Conservation (phyloP, 1,139 yeast species). For the Wickerhamiella infanticola region DNA sequence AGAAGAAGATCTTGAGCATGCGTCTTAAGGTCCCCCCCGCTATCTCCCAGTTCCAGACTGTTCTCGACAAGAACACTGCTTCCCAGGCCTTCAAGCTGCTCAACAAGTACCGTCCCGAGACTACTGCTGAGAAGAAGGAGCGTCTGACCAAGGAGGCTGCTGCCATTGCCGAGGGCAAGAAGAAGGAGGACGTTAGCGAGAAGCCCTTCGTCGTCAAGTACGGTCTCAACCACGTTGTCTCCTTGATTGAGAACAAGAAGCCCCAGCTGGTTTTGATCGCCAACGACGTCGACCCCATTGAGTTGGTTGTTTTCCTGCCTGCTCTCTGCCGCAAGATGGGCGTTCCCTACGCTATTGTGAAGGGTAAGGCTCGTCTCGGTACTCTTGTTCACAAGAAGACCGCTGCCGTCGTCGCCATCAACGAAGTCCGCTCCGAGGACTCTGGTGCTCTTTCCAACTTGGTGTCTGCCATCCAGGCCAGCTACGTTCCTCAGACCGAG, state of each 20-base stretch:
- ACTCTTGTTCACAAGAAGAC: conserved; percentile 95
- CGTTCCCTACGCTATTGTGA: conserved; percentile 94
- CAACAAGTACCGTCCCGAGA: conserved; percentile 98
- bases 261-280: conserved; percentile 93
- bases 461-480: conserved; percentile 80
- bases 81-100: conserved; percentile 89
- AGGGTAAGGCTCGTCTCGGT: conserved; percentile 98
- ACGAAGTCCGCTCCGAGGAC: conserved; percentile 87
- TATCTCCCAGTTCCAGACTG: conserved; percentile 85
- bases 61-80: conserved; percentile 97
- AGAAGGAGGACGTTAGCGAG: conserved; percentile 87
- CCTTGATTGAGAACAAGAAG: conserved; percentile 94
- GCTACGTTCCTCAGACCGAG: conserved; percentile 86
- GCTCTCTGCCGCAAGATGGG: conserved; percentile 99
- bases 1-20: conserved; percentile 83
- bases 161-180: conserved; percentile 94
- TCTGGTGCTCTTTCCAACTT: conserved; percentile 87
- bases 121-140: conserved; percentile 93
- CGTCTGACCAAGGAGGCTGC: conserved; percentile 98
- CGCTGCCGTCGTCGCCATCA: conserved; percentile 91
- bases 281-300: conserved; percentile 97
- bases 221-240: conserved; percentile 97
- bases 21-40: conserved; percentile 99
- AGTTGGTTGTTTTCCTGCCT: conserved; percentile 89
- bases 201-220: conserved; percentile 93